Conservation (phyloP, 78 protist genomes). For the Protostelium mycophagum region DNA sequence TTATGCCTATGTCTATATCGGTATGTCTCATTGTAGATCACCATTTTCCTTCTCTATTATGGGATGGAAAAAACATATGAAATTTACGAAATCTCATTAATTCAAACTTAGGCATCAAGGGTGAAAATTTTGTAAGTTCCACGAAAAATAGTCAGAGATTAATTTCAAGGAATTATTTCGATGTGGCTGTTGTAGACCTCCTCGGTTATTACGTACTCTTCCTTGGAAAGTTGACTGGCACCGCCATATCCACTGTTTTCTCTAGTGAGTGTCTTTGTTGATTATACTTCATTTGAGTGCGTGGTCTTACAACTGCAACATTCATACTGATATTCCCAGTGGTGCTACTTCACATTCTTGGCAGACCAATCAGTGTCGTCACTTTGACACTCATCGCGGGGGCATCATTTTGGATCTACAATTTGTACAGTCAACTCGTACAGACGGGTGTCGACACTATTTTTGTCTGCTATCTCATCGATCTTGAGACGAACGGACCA, state of each 20-base stretch:
- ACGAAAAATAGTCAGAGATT: constrained; percentile 33
- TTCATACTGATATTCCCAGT: neutral
- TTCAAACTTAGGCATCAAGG: constrained; percentile 39
- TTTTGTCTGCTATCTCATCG: constrained; percentile 59
- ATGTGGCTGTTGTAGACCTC: constrained; percentile 47
- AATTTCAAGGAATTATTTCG: constrained; percentile 43
- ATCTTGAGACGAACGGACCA: constrained; percentile 40
- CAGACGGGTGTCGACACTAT: constrained; percentile 60
- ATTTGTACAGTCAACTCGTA: constrained; percentile 42
- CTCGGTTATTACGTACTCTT: constrained; percentile 39
- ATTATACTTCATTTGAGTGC: no score
- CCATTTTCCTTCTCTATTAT: no score
- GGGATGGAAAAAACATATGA: neutral
- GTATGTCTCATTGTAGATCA: neutral
- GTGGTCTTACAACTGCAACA: no score
- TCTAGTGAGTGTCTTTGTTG: neutral
- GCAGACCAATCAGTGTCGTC: constrained; percentile 30
- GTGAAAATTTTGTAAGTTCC: constrained; percentile 42
- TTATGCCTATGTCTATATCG: constrained; percentile 57
- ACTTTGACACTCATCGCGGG: constrained; percentile 34
- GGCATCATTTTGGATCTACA: constrained; percentile 33
- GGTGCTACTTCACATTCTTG: constrained; percentile 7
- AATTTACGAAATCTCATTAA: neutral
- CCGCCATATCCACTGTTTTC: constrained; percentile 42
- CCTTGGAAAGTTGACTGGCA: constrained; percentile 40